Base-by-base conservation (phyloP, 441 rosid genomes). In the Gossypium laxum region DNA sequence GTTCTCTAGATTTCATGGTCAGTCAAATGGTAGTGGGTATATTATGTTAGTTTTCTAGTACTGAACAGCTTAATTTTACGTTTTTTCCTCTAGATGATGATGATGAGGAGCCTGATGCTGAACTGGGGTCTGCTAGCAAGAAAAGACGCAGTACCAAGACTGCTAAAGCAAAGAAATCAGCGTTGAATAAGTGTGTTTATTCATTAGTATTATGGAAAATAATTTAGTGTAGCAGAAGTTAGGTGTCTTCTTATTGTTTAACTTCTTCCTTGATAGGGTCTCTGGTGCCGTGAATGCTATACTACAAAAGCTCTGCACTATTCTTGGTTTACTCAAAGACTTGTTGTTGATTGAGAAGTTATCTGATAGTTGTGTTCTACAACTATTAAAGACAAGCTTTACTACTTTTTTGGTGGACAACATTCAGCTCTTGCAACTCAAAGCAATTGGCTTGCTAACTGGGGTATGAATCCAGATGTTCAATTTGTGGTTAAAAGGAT, bases 301-400 rank as follows among this genome's bases (percentile, higher is more conserved):
- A 75, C 84, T 88, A 64, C 99, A 95, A 87, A 95, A 95, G 79
- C 92, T 95, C 50, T 95, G 98, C 80, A 87, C 98, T 32, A 85
- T 95, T 80, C 88, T 95, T 70, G 96, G 90, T 76, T 86, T 92
- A 67, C 88, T 95, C 67, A 91, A 88, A 87, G 98, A 95, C 82
- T 88, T 95, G 79, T 80, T 92, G 74, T 65, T 89, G 71, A 86
- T 90, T 67, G 99, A 95, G 89, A 91, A 81, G 82, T 80, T 95
- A 71, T 92, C 99, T 59, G 99, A 95, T 85, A 89, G 98, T 82
- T 92, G 97, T 87, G 91, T 95, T 77, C 80, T 95, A 64, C 99
- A 95, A 81, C 84, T 95, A 76, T 81, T 91, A 73, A 95, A 85
- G 84, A 95, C 99, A 50, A 80, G 96, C 86, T 82, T 87, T 74